Evolutionary conservation across 257 asterid genomes (phyloP), one percentile per base, ranked within the genome.

Genomic region (Solanum chiquidenum): DNA sequence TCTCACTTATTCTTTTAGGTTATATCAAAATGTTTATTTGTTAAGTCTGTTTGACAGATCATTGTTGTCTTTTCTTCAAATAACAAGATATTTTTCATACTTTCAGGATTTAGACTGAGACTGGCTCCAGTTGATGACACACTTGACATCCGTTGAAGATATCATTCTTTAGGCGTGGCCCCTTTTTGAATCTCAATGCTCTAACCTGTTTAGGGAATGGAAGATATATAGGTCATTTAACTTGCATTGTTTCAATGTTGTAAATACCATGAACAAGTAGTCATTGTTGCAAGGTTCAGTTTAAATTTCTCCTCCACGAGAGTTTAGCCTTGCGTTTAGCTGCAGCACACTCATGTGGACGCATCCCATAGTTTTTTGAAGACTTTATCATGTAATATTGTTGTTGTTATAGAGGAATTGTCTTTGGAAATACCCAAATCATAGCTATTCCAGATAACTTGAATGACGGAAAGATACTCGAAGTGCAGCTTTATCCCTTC

Each of bases 61-160:
- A 44, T 46, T 80, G 29, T 18, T 20, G 42, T 29, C 68, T 9
- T 80, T 46, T 46, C 60, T 38, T 76, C 83, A 76, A 46, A 49
- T 80, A 49, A 80, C 68, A 80, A 68, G 35, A 62, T 40, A 20
- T 66, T 85, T 37, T 37, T 64, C 64, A 0, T 40, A 68, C 60
- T 86, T 73, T 20, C 88, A 86, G 88, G 88, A 86, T 9, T 44
- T 86, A 20, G 87, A 85, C 80, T 38, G 27, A 84, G 77, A 2
- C 84, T 27, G 40, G 84, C 25, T 44, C 64, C 38, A 27, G 84
- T 76, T 72, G 84, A 76, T 76, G 64, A 77, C 25, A 40, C 62
- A 40, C n/a, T 77, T 4, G 8, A 25, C 62, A 42, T 77, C 62
- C 10, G 62, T 79, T 79, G 66, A 79, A 25, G 66, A 46, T 60